phyloP scores from a whole-genome alignment of 805 yeast genomes.

The Wilhelminamyces savonicus region DNA sequence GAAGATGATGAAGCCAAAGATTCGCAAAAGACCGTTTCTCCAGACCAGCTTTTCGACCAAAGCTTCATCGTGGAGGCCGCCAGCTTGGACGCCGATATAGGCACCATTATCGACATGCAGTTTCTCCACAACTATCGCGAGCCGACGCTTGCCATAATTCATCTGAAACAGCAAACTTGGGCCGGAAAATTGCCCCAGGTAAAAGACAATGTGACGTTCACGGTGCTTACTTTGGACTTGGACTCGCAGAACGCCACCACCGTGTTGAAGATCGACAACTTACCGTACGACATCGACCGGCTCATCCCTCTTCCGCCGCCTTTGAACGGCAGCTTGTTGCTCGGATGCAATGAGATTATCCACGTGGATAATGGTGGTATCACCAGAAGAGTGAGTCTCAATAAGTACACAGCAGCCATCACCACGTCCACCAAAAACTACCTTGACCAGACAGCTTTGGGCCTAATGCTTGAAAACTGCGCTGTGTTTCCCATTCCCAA shows the following conservation, averaged over 20 bases:
- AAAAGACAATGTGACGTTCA: constrained; percentile 57
- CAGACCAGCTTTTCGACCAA: constrained; percentile 31
- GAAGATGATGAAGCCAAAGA: constrained; percentile 27
- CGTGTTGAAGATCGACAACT: constrained; percentile 53
- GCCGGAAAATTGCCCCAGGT: constrained; percentile 60
- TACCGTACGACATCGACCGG: constrained; percentile 71
- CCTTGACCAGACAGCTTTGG: constrained; percentile 43
- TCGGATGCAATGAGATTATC: constrained; percentile 73
- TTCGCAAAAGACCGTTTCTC: constrained; percentile 1
- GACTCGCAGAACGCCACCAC: constrained; percentile 53
- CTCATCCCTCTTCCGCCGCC: constrained; percentile 62
- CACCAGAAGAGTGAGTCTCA: constrained; percentile 55
- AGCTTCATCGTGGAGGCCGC: constrained; percentile 58
- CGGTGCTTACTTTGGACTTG: constrained; percentile 65
- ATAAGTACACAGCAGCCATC: constrained; percentile 40
- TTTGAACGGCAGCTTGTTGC: constrained; percentile 57
- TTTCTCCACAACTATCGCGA: constrained; percentile 72
- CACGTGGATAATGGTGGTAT: constrained; percentile 79
- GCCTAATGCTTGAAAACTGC: constrained; percentile 52
- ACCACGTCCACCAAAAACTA: constrained; percentile 31
- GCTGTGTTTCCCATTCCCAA: constrained; percentile 27
- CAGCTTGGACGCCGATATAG: constrained; percentile 50
- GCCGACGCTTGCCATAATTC: constrained; percentile 72
- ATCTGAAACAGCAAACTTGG: constrained; percentile 59
- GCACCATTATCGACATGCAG: constrained; percentile 62